Conservation (phyloP, 768 basidiomycete genomes). For the Lactifluus volemus region DNA sequence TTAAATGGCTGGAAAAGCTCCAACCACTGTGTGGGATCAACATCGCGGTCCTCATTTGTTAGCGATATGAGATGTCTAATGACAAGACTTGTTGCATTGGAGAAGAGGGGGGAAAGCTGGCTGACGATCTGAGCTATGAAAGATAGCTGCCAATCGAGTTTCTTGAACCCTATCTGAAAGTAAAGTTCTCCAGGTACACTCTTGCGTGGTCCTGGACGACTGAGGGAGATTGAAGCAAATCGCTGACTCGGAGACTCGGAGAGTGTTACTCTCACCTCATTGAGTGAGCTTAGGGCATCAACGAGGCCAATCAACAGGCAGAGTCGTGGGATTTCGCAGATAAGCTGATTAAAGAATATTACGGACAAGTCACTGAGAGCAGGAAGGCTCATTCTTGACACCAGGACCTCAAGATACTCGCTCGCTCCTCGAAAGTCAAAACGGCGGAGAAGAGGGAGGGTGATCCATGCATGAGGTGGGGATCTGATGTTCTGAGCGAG, state of each 20-base stretch:
- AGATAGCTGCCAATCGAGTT: neutral
- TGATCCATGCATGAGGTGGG: neutral
- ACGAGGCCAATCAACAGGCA: neutral
- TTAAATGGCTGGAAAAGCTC: neutral
- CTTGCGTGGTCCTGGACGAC: no score
- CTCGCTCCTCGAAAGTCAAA: neutral
- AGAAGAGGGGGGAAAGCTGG: neutral
- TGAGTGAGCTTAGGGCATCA: neutral
- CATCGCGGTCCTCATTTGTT: neutral
- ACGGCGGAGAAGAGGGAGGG: neutral
- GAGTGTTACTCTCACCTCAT: neutral
- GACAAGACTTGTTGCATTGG: neutral
- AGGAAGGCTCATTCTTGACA: neutral
- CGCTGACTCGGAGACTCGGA: no score
- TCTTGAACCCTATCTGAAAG: neutral
- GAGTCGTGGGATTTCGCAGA: neutral
- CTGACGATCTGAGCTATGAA: neutral
- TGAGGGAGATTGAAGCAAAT: neutral
- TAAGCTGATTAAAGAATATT: neutral
- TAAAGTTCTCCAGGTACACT: neutral
- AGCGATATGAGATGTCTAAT: neutral
- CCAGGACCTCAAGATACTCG: constrained; percentile 6
- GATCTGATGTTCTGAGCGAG: neutral
- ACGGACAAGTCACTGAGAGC: neutral
- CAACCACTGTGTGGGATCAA: neutral